Evolutionary conservation across 1,284 basidiomycete species (phyloP).

Genomic region (Waitea zeae): DNA sequence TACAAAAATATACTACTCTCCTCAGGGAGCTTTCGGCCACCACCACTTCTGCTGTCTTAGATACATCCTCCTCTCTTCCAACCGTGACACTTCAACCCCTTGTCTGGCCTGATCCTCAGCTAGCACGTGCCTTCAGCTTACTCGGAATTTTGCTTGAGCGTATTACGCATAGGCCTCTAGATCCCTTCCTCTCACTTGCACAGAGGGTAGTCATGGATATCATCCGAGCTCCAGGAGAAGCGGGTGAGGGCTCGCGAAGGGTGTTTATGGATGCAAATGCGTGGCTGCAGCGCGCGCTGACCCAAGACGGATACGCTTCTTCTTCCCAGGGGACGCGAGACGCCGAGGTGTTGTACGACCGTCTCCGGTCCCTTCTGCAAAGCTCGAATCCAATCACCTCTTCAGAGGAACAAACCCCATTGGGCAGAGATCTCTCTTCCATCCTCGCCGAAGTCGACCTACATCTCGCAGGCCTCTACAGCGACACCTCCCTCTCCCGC

Average conservation of each 20-base stretch:
- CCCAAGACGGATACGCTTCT: slow-evolving; percentile 15
- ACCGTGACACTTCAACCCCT: slow-evolving; percentile 9
- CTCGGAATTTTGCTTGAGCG: slow-evolving; percentile 23
- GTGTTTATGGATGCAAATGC: slow-evolving; percentile 16
- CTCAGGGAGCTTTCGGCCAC: slow-evolving; percentile 9
- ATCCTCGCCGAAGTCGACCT: slow-evolving; percentile 16
- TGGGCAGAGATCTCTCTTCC: slow-evolving; percentile 12
- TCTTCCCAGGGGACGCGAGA: slow-evolving; percentile 15
- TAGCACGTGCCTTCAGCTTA: slow-evolving; percentile 15
- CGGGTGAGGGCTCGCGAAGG: slow-evolving; percentile 12
- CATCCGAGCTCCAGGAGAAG: slow-evolving; percentile 10
- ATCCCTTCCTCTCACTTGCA: slow-evolving; percentile 15
- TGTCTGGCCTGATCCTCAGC: slow-evolving; percentile 14
- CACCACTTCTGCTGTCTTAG: background rate
- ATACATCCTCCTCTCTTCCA: background rate
- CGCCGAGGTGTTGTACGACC: slow-evolving; percentile 20
- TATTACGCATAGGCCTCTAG: slow-evolving; percentile 20
- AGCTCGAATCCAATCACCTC: no score
- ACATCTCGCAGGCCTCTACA: slow-evolving; percentile 15
- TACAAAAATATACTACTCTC: slow-evolving; percentile 20
- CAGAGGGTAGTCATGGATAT: slow-evolving; percentile 11
- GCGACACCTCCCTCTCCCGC: slow-evolving; percentile 19
- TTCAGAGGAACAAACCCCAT: slow-evolving; percentile 10
- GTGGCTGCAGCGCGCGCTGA: slow-evolving; percentile 19
- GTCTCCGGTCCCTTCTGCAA: slow-evolving; percentile 14